Percentiles rank a stretch among this genome's conserved stretches.
Conservation (phyloP, 257 asterid species). For the Anisodus acutangulus region DNA sequence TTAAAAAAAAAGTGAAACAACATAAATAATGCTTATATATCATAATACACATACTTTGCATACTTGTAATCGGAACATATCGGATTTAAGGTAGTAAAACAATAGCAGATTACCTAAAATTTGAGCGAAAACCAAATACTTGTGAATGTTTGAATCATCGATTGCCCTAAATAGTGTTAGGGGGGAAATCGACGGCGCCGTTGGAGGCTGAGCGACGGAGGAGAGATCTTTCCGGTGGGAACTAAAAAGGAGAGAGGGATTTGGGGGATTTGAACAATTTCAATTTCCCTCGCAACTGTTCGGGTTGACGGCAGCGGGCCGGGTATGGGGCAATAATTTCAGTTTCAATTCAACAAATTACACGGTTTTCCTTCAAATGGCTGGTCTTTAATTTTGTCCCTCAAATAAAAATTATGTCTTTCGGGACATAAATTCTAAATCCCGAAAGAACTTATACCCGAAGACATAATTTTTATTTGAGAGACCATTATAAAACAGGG, state of each 20-base stretch:
- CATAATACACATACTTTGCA: too few relatives aligned
- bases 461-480: too few relatives aligned
- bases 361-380: too few relatives aligned
- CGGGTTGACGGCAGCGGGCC: background rate
- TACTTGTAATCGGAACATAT: background rate
- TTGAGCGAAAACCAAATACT: background rate
- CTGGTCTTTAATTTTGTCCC: too few relatives aligned
- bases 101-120: too few relatives aligned
- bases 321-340: background rate
- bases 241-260: background rate
- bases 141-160: background rate
- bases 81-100: background rate
- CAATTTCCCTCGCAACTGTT: slow-evolving; percentile 30
- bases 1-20: too few relatives aligned
- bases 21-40: too few relatives aligned
- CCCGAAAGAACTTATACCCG: too few relatives aligned
- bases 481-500: too few relatives aligned
- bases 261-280: slow-evolving; percentile 22
- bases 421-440: too few relatives aligned
- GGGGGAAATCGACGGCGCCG: background rate
- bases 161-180: background rate
- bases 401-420: too few relatives aligned
- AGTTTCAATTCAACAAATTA: background rate
- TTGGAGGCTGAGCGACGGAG: background rate
- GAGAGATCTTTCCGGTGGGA: background rate